Conservation (phyloP, 2,329 filamentous ascomycete genomes). For the Epichloe hybrida region DNA sequence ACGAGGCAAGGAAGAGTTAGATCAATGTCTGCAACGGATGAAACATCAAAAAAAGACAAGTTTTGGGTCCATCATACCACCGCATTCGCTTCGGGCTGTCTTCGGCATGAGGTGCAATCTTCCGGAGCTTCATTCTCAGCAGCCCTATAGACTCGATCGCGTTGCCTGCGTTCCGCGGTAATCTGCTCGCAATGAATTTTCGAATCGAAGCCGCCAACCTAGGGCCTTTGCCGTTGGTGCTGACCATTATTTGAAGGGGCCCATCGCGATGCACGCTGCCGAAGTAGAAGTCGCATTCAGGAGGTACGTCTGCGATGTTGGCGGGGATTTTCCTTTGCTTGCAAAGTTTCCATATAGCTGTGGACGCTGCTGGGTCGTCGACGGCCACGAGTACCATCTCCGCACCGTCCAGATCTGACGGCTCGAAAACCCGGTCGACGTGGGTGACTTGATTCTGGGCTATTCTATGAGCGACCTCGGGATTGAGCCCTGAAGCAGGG, state of each 20-base stretch:
- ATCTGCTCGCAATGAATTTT: slow-evolving; percentile 59
- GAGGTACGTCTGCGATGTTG: slow-evolving; percentile 93
- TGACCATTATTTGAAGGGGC: slow-evolving; percentile 95
- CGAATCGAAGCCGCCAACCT: slow-evolving; percentile 79
- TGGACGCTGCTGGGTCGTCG: slow-evolving; percentile 85
- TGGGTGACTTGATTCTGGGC: slow-evolving; percentile 63
- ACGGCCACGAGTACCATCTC: slow-evolving; percentile 90
- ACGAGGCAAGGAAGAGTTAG: background rate
- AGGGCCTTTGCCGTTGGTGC: slow-evolving; percentile 92
- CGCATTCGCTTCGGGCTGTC: slow-evolving; percentile 82
- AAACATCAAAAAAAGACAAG: background rate
- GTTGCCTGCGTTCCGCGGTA: slow-evolving; percentile 69
- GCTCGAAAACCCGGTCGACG: slow-evolving; percentile 70
- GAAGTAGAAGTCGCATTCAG: slow-evolving; percentile 98
- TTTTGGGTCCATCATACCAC: slow-evolving; percentile 42
- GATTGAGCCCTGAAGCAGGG: slow-evolving; percentile 66
- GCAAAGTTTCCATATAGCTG: slow-evolving; percentile 85
- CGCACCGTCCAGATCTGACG: slow-evolving; percentile 66
- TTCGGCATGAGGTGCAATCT: slow-evolving; percentile 55
- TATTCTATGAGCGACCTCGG: slow-evolving; percentile 76
- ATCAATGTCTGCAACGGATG: background rate
- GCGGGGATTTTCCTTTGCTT: slow-evolving; percentile 72
- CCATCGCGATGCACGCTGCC: slow-evolving; percentile 91
- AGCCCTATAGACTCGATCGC: slow-evolving; percentile 77
- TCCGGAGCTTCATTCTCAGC: slow-evolving; percentile 65